Conservation (phyloP, 2,329 filamentous ascomycete genomes). For the Ceratocystis harringtonii region DNA sequence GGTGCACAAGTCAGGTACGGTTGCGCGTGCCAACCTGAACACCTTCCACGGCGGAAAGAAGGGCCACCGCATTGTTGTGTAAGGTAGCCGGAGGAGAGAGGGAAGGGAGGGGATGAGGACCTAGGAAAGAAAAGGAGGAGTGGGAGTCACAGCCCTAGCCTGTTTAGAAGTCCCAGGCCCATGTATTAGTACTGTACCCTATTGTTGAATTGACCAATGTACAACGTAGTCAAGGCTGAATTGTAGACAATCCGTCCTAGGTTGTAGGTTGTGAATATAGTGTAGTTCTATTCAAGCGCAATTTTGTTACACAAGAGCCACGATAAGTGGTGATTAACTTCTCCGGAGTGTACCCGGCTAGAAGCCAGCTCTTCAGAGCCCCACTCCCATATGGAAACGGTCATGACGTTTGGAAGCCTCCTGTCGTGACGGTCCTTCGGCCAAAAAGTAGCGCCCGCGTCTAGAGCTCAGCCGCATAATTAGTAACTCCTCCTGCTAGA, state of each 20-base stretch:
- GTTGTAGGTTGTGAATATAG: too few species aligned
- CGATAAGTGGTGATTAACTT: background rate
- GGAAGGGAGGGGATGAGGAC: background rate
- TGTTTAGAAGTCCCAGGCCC: background rate
- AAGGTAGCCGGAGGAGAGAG: background rate
- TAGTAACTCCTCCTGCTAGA: background rate
- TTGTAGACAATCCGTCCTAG: too few species aligned
- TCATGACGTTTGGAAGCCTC: background rate
- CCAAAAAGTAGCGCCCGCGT: background rate
- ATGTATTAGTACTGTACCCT: constrained; percentile 17
- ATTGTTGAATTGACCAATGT: background rate
- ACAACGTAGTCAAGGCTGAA: background rate
- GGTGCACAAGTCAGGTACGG: constrained; percentile 69
- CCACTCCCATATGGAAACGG: background rate
- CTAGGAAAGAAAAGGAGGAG: background rate
- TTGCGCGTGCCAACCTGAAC: constrained; percentile 56
- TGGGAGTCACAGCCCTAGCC: too few species aligned
- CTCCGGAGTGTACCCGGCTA: background rate
- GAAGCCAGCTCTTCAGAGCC: background rate
- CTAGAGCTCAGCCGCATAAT: background rate
- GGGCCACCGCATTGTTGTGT: constrained; percentile 16
- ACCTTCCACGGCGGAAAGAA: constrained; percentile 17
- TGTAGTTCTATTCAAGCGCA: too few species aligned
- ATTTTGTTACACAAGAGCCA: background rate
- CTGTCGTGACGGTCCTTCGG: background rate